phyloP scores from a whole-genome alignment of 345 rosid genomes.

The Geranium brycei region DNA sequence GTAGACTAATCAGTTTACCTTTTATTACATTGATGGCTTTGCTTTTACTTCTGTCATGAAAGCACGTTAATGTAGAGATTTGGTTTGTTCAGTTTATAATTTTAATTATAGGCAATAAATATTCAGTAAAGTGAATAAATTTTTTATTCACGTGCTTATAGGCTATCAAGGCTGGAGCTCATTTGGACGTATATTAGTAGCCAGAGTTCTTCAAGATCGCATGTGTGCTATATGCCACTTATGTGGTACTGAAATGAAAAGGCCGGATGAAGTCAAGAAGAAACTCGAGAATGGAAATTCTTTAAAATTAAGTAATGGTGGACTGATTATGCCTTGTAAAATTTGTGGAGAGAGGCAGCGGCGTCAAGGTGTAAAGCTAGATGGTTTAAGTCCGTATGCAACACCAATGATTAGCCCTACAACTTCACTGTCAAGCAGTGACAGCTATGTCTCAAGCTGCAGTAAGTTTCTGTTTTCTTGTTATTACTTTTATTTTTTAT shows the following conservation, averaged over 20 bases:
- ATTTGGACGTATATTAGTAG: conserved; percentile 3
- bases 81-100: background rate
- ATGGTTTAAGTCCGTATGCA: conserved; percentile 15
- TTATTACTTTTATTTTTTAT: background rate
- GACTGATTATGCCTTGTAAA: conserved; percentile 26
- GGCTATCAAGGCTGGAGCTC: conserved; percentile 13
- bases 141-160: conserved; percentile 8
- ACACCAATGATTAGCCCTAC: conserved; percentile 47
- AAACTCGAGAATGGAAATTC: conserved; percentile 18
- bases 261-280: conserved; percentile 18
- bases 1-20: too few species aligned
- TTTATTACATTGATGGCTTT: background rate
- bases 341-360: conserved; percentile 40
- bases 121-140: background rate
- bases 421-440: conserved; percentile 44
- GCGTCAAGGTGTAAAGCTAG: conserved; percentile 15
- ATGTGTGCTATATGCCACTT: conserved; percentile 36
- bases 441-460: conserved; percentile 55
- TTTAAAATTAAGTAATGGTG: conserved; percentile 21
- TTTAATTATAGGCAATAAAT: too few species aligned
- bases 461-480: conserved; percentile 23
- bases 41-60: background rate
- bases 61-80: background rate
- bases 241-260: conserved; percentile 28
- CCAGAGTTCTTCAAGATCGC: conserved; percentile 12